Evolutionary conservation across 139 green algal genomes (phyloP).

Genomic region (Auxenochlorella pyrenoidosa): DNA sequence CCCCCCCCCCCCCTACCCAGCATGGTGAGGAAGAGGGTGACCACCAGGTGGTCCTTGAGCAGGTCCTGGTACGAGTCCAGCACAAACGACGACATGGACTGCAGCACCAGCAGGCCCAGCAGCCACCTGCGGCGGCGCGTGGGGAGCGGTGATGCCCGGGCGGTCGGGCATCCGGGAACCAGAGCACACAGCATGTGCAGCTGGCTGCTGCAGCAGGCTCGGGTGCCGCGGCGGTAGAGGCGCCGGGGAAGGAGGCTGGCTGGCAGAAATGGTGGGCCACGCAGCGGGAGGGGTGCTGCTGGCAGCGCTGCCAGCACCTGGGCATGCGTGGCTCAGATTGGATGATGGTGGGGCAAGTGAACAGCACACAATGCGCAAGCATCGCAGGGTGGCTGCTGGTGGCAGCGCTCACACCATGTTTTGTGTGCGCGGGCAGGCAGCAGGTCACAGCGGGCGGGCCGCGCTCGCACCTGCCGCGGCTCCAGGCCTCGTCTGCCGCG

Average conservation of each 20-base stretch:
- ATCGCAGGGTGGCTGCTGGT: too few species aligned
- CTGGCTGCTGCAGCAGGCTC: not conserved
- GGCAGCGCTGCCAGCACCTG: not conserved
- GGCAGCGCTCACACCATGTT: too few species aligned
- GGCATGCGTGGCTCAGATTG: not conserved
- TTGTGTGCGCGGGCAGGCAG: too few species aligned
- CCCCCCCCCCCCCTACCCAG: slow-evolving; percentile 71
- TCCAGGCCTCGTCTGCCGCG: slow-evolving; percentile 49
- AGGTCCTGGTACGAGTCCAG: slow-evolving; percentile 82
- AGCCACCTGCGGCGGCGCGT: slow-evolving; percentile 65
- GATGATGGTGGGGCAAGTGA: too few species aligned
- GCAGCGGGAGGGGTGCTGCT: not conserved
- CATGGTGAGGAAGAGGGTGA: slow-evolving; percentile 96
- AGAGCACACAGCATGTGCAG: not conserved
- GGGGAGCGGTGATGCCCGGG: too few species aligned
- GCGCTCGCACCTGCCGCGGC: slow-evolving; percentile 19
- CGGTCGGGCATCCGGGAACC: not conserved
- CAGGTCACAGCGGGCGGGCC: too few species aligned
- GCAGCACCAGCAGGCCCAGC: slow-evolving; percentile 85
- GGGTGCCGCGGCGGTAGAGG: too few species aligned
- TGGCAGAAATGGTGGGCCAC: not conserved
- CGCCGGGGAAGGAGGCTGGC: too few species aligned
- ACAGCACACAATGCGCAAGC: too few species aligned
- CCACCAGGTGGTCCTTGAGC: slow-evolving; percentile 83
- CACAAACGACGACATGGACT: slow-evolving; percentile 82